A percentile compares a stretch with the other conserved stretches of the same genome.
Conservation (phyloP, 2,329 filamentous ascomycete genomes). For the Boeremia lycopersici region DNA sequence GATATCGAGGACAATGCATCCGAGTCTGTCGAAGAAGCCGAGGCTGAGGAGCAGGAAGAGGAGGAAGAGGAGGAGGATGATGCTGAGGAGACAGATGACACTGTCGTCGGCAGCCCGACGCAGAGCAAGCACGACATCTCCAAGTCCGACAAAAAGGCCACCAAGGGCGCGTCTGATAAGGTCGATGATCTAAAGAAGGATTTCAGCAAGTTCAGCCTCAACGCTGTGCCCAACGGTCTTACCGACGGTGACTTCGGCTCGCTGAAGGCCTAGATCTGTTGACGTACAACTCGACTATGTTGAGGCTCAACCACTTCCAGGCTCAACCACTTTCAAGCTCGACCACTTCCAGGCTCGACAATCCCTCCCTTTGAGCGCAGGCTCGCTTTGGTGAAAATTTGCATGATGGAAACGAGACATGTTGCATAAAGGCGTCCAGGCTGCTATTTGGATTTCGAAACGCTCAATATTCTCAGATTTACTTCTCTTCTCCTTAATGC, state of each 20-base stretch:
- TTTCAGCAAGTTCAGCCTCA: slow-evolving; percentile 17
- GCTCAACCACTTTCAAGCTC: no score
- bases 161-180: slow-evolving; percentile 1
- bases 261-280: slow-evolving; percentile 8
- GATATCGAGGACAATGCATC: slow-evolving; percentile 31
- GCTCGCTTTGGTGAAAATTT: slow-evolving; percentile 11
- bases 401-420: slow-evolving; percentile 6
- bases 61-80: slow-evolving; percentile 25
- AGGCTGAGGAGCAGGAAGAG: slow-evolving; percentile 35
- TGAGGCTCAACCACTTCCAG: background rate
- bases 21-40: slow-evolving; percentile 11
- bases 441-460: background rate
- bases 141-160: slow-evolving; percentile 10
- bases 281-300: background rate
- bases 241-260: slow-evolving; percentile 13
- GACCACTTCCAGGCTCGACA: background rate
- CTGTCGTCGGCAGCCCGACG: slow-evolving; percentile 17
- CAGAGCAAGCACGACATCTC: slow-evolving; percentile 22
- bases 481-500: slow-evolving; percentile 4
- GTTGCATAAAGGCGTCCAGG: slow-evolving; percentile 13
- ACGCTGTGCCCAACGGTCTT: slow-evolving; percentile 12
- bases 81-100: slow-evolving; percentile 16
- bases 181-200: slow-evolving; percentile 14
- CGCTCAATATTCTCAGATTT: slow-evolving; percentile 5
- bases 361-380: slow-evolving; percentile 1